phyloP scores from a whole-genome alignment of 2,329 filamentous ascomycete species.

The Paracorniculantispora psalliotae region DNA sequence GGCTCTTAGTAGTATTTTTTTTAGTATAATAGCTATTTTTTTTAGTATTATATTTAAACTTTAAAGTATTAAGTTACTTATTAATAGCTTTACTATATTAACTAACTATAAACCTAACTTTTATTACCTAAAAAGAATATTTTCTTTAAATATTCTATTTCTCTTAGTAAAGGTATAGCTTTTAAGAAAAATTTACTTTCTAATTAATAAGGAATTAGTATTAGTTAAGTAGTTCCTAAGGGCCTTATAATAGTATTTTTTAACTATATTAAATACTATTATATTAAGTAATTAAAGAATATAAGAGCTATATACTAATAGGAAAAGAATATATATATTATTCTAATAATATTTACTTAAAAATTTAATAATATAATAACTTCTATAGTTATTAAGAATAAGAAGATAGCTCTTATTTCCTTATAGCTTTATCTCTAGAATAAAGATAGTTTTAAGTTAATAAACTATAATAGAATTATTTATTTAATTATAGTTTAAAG shows the following conservation, averaged over 20 bases:
- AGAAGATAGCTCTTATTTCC: not conserved
- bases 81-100: not conserved
- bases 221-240: not conserved
- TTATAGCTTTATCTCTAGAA: not conserved
- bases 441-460: not conserved
- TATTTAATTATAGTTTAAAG: not conserved
- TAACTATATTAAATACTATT: not conserved
- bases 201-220: not conserved
- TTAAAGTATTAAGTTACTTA: not conserved
- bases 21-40: too few species aligned
- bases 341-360: conserved; percentile 1
- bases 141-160: not conserved
- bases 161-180: not conserved
- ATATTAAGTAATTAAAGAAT: conserved; percentile 8
- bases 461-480: not conserved
- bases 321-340: conserved; percentile 7
- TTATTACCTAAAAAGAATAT: not conserved
- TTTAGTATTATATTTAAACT: too few species aligned
- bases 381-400: conserved; percentile 3
- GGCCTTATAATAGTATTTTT: not conserved
- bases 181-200: not conserved
- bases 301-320: not conserved
- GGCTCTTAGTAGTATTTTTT: too few species aligned
- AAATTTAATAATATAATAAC: conserved; percentile 3
- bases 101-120: not conserved